phyloP scores from a whole-genome alignment of 495 filamentous ascomycete genomes.

The Durotheca rogersii region DNA sequence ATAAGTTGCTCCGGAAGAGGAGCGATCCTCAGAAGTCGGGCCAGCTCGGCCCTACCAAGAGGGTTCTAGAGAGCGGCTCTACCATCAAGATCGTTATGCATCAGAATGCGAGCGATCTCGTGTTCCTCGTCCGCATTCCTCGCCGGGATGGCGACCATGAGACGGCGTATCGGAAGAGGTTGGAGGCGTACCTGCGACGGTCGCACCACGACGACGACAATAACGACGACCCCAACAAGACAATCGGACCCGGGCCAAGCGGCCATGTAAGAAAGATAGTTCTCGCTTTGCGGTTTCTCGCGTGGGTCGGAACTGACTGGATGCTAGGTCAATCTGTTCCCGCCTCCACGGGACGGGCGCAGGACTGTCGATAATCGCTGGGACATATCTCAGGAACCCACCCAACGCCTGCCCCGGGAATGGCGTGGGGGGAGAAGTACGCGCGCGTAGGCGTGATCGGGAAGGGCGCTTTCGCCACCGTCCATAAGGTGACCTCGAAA shows the following conservation, averaged over 20 bases:
- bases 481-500: slow-evolving; percentile 80
- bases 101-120: slow-evolving; percentile 50
- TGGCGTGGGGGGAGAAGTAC: slow-evolving; percentile 83
- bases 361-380: background rate
- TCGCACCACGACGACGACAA: slow-evolving; percentile 24
- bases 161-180: slow-evolving; percentile 60
- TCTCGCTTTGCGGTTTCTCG: background rate
- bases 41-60: slow-evolving; percentile 35
- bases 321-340: slow-evolving; percentile 35
- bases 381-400: slow-evolving; percentile 7
- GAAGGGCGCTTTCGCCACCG: slow-evolving; percentile 89
- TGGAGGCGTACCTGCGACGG: slow-evolving; percentile 52
- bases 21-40: slow-evolving; percentile 34
- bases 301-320: slow-evolving; percentile 6
- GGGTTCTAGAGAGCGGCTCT: slow-evolving; percentile 70
- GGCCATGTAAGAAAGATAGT: slow-evolving; percentile 44
- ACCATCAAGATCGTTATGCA: slow-evolving; percentile 68
- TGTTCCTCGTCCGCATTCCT: slow-evolving; percentile 86
- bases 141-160: slow-evolving; percentile 58
- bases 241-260: slow-evolving; percentile 49
- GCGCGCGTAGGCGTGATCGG: slow-evolving; percentile 79
- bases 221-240: slow-evolving; percentile 36
- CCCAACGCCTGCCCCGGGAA: slow-evolving; percentile 43
- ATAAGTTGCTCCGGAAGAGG: slow-evolving; percentile 54
- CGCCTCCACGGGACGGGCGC: slow-evolving; percentile 8